phyloP scores from a whole-genome alignment of 768 basidiomycete genomes.

The Tulasnella sp. region DNA sequence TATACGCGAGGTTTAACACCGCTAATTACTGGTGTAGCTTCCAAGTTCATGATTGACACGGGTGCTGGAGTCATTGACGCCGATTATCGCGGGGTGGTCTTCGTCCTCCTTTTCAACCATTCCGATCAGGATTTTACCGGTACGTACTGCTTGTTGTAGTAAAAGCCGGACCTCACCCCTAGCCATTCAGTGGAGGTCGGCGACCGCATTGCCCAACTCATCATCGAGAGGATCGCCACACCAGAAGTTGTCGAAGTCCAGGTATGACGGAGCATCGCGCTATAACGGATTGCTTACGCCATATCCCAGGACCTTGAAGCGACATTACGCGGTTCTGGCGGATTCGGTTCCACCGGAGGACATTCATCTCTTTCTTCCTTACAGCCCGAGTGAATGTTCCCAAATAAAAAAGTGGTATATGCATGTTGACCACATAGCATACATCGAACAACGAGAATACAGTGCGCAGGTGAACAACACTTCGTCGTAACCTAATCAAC shows the following conservation, averaged over 20 bases:
- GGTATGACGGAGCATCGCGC: slow-evolving; percentile 33
- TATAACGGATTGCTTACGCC: neutral
- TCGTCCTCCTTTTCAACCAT: slow-evolving; percentile 85
- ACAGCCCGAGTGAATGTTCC: no score
- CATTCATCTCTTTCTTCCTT: no score
- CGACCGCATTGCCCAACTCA: slow-evolving; percentile 91
- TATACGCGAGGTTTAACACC: neutral
- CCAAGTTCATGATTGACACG: slow-evolving; percentile 95
- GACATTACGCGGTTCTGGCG: slow-evolving; percentile 70
- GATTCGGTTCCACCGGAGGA: slow-evolving; percentile 94
- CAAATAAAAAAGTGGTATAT: no score
- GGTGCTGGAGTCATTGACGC: slow-evolving; percentile 96
- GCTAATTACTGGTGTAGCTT: slow-evolving; percentile 40
- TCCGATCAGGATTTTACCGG: slow-evolving; percentile 83
- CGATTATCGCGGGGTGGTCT: slow-evolving; percentile 86
- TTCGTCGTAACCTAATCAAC: no score
- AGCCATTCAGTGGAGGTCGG: slow-evolving; percentile 62
- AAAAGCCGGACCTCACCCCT: neutral
- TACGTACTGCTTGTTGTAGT: slow-evolving; percentile 22
- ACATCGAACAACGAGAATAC: no score
- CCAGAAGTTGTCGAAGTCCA: slow-evolving; percentile 79
- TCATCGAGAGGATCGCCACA: slow-evolving; percentile 80
- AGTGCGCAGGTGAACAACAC: no score
- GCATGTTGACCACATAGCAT: no score
- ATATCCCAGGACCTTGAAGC: slow-evolving; percentile 61